These are phyloP conservation scores for Chamaecrista fasciculata DNA, from an alignment of 306 rosid species.

Conservation along the genomic window DNA sequence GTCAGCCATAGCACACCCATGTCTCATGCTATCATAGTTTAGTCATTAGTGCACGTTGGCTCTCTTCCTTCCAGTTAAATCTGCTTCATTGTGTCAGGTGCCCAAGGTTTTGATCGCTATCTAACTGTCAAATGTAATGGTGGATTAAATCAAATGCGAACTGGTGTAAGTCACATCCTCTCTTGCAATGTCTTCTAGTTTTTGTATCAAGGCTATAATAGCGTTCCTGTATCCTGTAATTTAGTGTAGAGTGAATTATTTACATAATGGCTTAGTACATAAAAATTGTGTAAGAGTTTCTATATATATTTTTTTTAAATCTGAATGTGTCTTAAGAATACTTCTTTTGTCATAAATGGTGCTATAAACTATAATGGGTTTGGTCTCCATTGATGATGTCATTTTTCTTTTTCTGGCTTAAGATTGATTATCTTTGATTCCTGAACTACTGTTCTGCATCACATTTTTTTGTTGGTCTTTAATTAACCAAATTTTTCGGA, in stretches of 20 bases:
- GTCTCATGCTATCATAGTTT: not conserved
- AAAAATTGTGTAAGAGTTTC: slow-evolving; percentile 9
- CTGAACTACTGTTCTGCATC: slow-evolving; percentile 17
- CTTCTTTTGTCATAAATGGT: slow-evolving; percentile 5
- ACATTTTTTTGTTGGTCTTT: not conserved
- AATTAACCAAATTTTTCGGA: slow-evolving; percentile 25
- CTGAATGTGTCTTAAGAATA: not conserved
- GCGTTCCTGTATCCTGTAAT: slow-evolving; percentile 2
- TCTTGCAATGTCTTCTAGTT: slow-evolving; percentile 20
- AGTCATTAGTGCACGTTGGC: not conserved
- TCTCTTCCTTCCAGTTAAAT: slow-evolving; percentile 6
- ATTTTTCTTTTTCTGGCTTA: slow-evolving; percentile 21
- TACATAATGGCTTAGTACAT: not conserved
- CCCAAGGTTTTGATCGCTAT: slow-evolving; percentile 56
- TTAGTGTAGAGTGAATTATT: not conserved
- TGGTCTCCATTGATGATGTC: slow-evolving; percentile 12
- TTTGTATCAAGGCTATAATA: not conserved
- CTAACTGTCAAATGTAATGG: slow-evolving; percentile 85
- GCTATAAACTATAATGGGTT: slow-evolving; percentile 14
- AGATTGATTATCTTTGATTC: slow-evolving; percentile 15
- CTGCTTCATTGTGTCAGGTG: slow-evolving; percentile 47
- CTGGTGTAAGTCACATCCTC: slow-evolving; percentile 68
- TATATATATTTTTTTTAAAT: slow-evolving; percentile 10
- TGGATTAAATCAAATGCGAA: slow-evolving; percentile 95
- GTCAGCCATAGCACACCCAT: not conserved